Percentiles rank a stretch among this genome's conserved stretches.
Conservation (phyloP, 305 asterid species). For the Fraxinus ornus region DNA sequence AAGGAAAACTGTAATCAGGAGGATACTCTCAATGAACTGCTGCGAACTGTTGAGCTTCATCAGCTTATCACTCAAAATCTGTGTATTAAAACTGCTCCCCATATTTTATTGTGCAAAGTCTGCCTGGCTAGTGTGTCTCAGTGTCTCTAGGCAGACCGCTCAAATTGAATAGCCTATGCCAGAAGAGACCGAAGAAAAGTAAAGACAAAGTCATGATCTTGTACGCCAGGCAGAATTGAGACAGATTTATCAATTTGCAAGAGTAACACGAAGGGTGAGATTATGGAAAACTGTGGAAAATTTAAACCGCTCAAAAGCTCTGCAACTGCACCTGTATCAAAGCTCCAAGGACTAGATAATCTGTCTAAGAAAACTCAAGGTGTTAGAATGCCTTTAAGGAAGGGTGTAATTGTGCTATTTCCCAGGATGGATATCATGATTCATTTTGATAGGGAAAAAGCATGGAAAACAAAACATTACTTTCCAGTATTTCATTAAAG, state of each 20-base stretch:
- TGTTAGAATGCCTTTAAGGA: neutral
- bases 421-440: neutral
- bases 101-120: slow-evolving; percentile 42
- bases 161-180: neutral
- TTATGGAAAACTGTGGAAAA: neutral
- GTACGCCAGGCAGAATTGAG: neutral
- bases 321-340: neutral
- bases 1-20: slow-evolving; percentile 12
- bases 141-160: slow-evolving; percentile 25
- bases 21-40: slow-evolving; percentile 99
- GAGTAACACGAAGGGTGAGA: neutral
- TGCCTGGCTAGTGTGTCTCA: slow-evolving; percentile 30
- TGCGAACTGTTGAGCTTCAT: slow-evolving; percentile 81
- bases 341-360: neutral
- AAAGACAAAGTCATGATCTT: neutral
- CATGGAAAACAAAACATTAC: no score
- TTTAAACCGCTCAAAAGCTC: neutral
- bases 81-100: slow-evolving; percentile 86
- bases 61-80: slow-evolving; percentile 84
- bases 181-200: neutral
- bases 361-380: neutral
- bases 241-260: neutral
- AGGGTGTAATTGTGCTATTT: neutral
- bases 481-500: no score
- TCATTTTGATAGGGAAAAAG: no score